Percentiles rank a stretch among this genome's conserved stretches.
Evolutionary conservation across 2,329 filamentous ascomycete genomes (phyloP).

Genomic region (Fusarium sp.): DNA sequence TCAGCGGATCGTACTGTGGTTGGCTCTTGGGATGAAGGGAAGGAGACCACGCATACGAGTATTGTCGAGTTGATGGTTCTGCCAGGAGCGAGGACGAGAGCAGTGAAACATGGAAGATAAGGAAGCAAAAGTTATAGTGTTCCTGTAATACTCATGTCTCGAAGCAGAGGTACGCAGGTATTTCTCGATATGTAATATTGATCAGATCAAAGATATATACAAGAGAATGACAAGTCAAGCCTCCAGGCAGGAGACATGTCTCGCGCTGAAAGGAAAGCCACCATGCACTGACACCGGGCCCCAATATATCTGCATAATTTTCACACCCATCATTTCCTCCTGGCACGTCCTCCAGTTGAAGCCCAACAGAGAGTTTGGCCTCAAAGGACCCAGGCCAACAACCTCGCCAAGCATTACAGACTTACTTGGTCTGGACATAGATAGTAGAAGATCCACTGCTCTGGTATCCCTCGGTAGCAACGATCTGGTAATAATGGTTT

Average conservation of each 20-base stretch:
- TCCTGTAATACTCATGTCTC: accelerated
- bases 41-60: not conserved
- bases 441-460: conserved; percentile 20
- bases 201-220: not conserved
- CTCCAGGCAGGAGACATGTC: not conserved
- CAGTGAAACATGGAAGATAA: not conserved
- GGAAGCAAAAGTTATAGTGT: accelerated
- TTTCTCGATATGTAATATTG: not conserved
- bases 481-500: conserved; percentile 22
- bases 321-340: not conserved
- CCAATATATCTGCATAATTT: not conserved
- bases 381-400: accelerated
- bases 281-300: not conserved
- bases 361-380: accelerated
- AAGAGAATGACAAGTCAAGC: not conserved
- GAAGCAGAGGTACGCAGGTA: no score
- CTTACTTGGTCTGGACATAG: conserved; percentile 19
- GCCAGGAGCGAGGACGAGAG: not conserved
- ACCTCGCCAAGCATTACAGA: accelerated
- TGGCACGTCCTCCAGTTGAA: no score
- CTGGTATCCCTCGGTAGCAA: conserved; percentile 27
- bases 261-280: not conserved
- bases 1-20: not conserved
- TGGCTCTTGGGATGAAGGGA: not conserved
- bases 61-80: not conserved